Base-by-base conservation (phyloP, 1,139 yeast genomes). In the Lodderomyces parapsilosis region DNA sequence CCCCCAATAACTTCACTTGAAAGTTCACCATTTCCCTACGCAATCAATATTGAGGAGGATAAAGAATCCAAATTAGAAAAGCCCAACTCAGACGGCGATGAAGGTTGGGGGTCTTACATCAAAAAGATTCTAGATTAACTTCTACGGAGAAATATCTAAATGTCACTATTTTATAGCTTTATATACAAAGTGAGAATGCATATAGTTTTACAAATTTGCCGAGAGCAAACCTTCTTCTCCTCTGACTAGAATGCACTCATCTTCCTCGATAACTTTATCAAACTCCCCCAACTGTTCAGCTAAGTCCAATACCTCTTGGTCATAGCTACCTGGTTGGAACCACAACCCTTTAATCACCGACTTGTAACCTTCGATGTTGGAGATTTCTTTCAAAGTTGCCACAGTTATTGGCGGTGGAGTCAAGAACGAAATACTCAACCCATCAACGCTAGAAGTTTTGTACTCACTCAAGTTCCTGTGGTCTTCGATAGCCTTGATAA, bases 291-390 rank as follows among this genome's bases (percentile, higher is more conserved):
- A 55, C 20, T 58, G 54, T 24, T 64, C 61, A 2, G 72, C 73
- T 17, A 56, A 55, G 1, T 71, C 68, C 39, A 85, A 60, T 3
- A 81, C 83, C n/a, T 66, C 71, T 7, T 62, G 59, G 52, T 84
- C 81, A 50, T 76, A 85, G 28, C 88, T 76, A 0, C 95, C 95
- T 0, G 95, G 95, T 57, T 87, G 96, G 49, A 86, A 81, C 96
- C 96, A 87, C 23, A 86, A 65, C 0, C 84, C 82, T 51, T 76
- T 76, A 23, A 87, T 65, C 1, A 63, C 47, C 8, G 51, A 51
- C 42, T 59, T 50, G 53, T 60, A 65, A 2, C 67, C 63, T 1
- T 60, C 57, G 44, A 67, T 51, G 6, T 57, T 38, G 38, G 66
- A 57, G 17, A 76, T 66, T 37, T 72, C 74, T 37, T 69, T 59